Conservation (phyloP, 140 eudicot genomes). For the Senecio squalidus region DNA sequence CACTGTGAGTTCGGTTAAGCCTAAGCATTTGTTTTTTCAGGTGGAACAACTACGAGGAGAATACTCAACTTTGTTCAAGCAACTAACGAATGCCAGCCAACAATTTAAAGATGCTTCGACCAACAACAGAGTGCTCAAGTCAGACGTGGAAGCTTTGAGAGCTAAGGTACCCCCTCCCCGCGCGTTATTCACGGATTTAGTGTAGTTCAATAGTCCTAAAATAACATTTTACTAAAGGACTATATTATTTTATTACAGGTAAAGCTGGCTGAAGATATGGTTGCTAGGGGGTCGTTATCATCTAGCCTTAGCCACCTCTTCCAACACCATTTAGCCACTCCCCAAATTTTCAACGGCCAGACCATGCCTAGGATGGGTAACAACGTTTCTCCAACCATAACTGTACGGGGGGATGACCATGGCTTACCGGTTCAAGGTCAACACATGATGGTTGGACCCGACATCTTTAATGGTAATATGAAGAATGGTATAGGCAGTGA, state of each 20-base stretch:
- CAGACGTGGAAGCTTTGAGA: conserved; percentile 93
- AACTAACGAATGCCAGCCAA: conserved; percentile 68
- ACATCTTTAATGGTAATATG: conserved; percentile 22
- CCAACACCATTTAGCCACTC: conserved; percentile 52
- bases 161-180: no score
- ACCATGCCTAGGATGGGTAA: conserved; percentile 44
- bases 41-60: conserved; percentile 69
- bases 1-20: not conserved
- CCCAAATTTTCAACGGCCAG: conserved; percentile 37
- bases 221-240: conserved; percentile 1
- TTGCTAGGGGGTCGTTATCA: conserved; percentile 74
- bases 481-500: conserved; percentile 43
- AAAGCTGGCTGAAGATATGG: conserved; percentile 90
- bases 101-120: conserved; percentile 75
- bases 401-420: conserved; percentile 45
- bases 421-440: conserved; percentile 33
- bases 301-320: conserved; percentile 74
- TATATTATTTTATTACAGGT: conserved; percentile 40
- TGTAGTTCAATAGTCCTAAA: not conserved
- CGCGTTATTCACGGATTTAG: not conserved
- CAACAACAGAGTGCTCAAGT: conserved; percentile 81
- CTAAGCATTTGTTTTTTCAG: conserved; percentile 31
- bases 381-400: conserved; percentile 57
- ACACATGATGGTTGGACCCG: conserved; percentile 35
- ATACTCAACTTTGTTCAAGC: conserved; percentile 67